Evolutionary conservation across 768 basidiomycete species (phyloP), one percentile per base, ranked within the genome.

Genomic region (Boletales sp.): DNA sequence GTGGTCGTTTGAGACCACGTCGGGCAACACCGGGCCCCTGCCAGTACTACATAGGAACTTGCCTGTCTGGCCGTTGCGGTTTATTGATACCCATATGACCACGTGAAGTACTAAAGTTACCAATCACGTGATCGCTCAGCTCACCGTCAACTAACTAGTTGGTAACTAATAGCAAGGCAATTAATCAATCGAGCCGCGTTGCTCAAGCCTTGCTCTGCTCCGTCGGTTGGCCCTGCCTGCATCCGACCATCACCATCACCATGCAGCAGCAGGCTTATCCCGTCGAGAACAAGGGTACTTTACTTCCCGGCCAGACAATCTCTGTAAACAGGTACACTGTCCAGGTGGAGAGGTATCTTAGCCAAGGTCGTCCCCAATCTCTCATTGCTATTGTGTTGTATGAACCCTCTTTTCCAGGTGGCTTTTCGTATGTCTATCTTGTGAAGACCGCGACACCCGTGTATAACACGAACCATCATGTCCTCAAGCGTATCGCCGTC

Each of bases 351-450:
- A 82, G 86, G 64, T 98, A 96, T 75, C 81, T 99, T 44, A 90
- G 87, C 38, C 95, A 99, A 84, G 96, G 94, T 86, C 74, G 36
- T 47, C 35, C 14, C 49, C 56, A 41, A 19, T 25, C 49, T 44
- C 25, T 36, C 36, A 44, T 21, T 55, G 35, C 48, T 35, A 32
- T 42, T 15, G 35, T 57, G 41, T 53, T 46, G 36, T 51, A 48
- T 54, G 32, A 51, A 36, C 25, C 43, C 60, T 50, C 51, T 63
- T 35, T 18, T 49, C 15, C 52, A 96, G 94, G 96, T 71, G 96
- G 96, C 15, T 99, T 96, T 69, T 94, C 96, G 8, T 90, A 97
- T 72, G 95, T 99, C 36, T 99, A 99, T 71, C 83, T 99, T 53
- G 94, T 97, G 43, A 77, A 84, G 52, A 94, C 94, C 6, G 78